A percentile compares a stretch with the other conserved stretches of the same genome.
Evolutionary conservation across 495 filamentous ascomycete genomes (phyloP).

Genomic region (Astrothelium macrocarpum): DNA sequence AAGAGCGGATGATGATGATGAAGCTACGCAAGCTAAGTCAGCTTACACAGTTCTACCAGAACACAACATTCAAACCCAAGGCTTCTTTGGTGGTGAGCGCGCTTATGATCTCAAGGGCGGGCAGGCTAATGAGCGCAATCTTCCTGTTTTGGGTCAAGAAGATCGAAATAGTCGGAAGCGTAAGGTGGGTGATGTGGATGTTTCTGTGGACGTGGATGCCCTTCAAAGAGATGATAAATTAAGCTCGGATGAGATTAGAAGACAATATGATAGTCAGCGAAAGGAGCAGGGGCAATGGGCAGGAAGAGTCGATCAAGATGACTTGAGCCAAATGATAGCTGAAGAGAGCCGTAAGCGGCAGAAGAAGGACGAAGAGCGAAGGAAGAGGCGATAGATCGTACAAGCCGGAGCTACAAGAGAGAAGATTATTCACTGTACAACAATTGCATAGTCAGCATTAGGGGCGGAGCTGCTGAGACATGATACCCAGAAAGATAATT

Average conservation of each 20-base stretch:
- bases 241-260: conserved; percentile 54
- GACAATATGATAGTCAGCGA: conserved; percentile 67
- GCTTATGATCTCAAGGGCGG: conserved; percentile 67
- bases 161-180: conserved; percentile 71
- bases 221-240: conserved; percentile 62
- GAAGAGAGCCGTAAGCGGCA: conserved; percentile 81
- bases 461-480: not conserved
- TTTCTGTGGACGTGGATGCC: conserved; percentile 75
- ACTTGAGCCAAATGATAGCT: conserved; percentile 93
- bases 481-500: conserved; percentile 7
- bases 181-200: conserved; percentile 90
- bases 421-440: not conserved
- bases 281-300: conserved; percentile 69
- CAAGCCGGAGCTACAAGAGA: not conserved
- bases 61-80: conserved; percentile 67
- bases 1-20: conserved; percentile 84
- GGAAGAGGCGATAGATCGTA: conserved; percentile 36
- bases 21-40: conserved; percentile 57
- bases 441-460: conserved; percentile 2
- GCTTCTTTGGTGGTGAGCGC: conserved; percentile 92
- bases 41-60: conserved; percentile 90
- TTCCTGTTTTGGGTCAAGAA: conserved; percentile 70
- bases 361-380: conserved; percentile 73
- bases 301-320: conserved; percentile 61
- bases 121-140: conserved; percentile 39